A percentile compares a stretch with the other conserved stretches of the same genome.
These are phyloP conservation scores for Trichoderma polysporum DNA, from an alignment of 2,329 filamentous ascomycete species.

Conservation along the genomic window DNA sequence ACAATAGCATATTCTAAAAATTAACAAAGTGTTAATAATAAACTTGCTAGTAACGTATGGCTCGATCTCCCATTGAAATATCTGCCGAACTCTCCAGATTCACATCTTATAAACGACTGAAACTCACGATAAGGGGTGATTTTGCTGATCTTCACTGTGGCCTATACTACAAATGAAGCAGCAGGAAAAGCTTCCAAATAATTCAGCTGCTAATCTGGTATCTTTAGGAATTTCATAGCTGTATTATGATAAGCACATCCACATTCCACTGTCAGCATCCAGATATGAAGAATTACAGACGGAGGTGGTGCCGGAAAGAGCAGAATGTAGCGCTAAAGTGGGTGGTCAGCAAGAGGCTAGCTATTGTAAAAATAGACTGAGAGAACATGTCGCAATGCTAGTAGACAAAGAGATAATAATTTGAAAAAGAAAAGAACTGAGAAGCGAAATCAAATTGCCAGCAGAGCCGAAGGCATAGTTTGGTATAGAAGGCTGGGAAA, in stretches of 20 bases:
- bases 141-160: not conserved
- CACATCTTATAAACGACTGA: not conserved
- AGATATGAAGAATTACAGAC: not conserved
- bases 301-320: not conserved
- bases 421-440: no score
- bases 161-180: not conserved
- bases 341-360: not conserved
- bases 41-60: not conserved
- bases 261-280: not conserved
- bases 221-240: not conserved
- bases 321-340: not conserved
- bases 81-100: not conserved
- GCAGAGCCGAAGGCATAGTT: no score
- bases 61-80: not conserved
- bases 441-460: no score
- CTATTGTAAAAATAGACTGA: no score
- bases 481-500: no score
- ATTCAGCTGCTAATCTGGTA: no score
- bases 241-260: not conserved
- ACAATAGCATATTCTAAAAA: not conserved
- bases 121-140: not conserved
- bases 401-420: no score
- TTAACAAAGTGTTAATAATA: not conserved
- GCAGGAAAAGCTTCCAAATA: not conserved
- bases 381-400: no score